Conservation (phyloP, 208 protist species). For the Jaenimonas drosophilae region DNA sequence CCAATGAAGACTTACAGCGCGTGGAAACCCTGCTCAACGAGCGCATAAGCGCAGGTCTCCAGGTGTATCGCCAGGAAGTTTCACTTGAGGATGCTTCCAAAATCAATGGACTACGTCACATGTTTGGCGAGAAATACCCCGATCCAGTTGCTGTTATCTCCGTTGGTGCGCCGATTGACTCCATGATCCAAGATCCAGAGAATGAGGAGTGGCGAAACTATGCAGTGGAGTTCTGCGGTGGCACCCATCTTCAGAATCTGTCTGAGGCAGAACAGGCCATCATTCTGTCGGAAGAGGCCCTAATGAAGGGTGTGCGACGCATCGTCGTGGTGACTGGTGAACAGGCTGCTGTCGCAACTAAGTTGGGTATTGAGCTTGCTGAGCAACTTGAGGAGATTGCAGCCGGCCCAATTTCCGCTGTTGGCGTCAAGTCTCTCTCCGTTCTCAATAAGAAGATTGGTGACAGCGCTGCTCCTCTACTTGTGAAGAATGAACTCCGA, state of each 20-base stretch:
- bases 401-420: conserved; percentile 18
- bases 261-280: conserved; percentile 83
- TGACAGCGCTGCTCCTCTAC: conserved; percentile 63
- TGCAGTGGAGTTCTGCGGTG: conserved; percentile 97
- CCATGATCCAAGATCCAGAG: conserved; percentile 83
- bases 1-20: conserved; percentile 67
- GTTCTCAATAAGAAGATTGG: conserved; percentile 88
- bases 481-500: conserved; percentile 71
- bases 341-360: conserved; percentile 44
- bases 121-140: conserved; percentile 99
- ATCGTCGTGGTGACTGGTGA: conserved; percentile 72
- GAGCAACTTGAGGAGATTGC: conserved; percentile 41
- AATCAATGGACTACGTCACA: conserved; percentile 79
- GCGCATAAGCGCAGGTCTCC: conserved; percentile 57
- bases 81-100: conserved; percentile 57
- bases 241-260: conserved; percentile 90
- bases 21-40: conserved; percentile 88
- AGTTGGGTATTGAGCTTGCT: conserved; percentile 30
- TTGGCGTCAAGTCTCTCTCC: conserved; percentile 77
- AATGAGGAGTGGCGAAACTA: conserved; percentile 83
- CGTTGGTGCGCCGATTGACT: conserved; percentile 88
- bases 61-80: conserved; percentile 88
- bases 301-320: conserved; percentile 91
- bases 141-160: conserved; percentile 97
- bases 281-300: conserved; percentile 90